Evolutionary conservation across 1,139 yeast genomes (phyloP).

Genomic region (Candida albicans): DNA sequence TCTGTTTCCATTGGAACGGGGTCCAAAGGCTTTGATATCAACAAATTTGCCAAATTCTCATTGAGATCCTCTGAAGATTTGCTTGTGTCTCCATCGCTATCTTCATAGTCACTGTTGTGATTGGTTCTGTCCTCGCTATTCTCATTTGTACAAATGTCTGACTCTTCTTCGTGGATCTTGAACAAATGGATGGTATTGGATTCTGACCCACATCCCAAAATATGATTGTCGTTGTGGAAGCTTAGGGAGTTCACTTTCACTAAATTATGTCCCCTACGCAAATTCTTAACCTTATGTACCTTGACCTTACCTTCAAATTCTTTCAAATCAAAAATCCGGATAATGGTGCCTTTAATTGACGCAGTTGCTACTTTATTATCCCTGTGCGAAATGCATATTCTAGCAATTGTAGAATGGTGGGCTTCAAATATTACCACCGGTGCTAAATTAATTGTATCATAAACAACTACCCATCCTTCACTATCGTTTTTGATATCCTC

Average conservation of each 20-base stretch:
- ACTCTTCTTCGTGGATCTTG: conserved; percentile 25
- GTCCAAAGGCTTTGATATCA: conserved; percentile 30
- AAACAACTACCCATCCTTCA: conserved; percentile 50
- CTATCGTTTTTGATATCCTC: conserved; percentile 27
- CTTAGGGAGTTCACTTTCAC: conserved; percentile 55
- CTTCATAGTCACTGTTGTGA: conserved; percentile 13
- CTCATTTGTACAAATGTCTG: conserved; percentile 8
- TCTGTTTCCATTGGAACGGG: not conserved
- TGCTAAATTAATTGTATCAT: conserved; percentile 57
- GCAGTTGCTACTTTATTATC: conserved; percentile 65
- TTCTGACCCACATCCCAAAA: conserved; percentile 67
- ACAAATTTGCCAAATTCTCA: conserved; percentile 44
- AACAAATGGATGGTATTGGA: conserved; percentile 72
- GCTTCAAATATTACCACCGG: conserved; percentile 62
- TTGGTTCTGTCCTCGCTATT: conserved; percentile 9
- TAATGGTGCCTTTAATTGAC: conserved; percentile 69
- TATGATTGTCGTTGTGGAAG: conserved; percentile 50
- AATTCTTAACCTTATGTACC: conserved; percentile 45
- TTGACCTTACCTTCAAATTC: conserved; percentile 15
- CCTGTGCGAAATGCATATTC: conserved; percentile 49
- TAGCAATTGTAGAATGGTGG: conserved; percentile 53
- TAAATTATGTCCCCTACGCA: conserved; percentile 68
- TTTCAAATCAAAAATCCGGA: conserved; percentile 45
- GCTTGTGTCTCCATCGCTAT: conserved; percentile 14
- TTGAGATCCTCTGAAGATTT: conserved; percentile 36